Percentiles rank a stretch among this genome's conserved stretches.
phyloP scores from a whole-genome alignment of 2,329 filamentous ascomycete species.

The Paraphaeosphaeria sporulosa region DNA sequence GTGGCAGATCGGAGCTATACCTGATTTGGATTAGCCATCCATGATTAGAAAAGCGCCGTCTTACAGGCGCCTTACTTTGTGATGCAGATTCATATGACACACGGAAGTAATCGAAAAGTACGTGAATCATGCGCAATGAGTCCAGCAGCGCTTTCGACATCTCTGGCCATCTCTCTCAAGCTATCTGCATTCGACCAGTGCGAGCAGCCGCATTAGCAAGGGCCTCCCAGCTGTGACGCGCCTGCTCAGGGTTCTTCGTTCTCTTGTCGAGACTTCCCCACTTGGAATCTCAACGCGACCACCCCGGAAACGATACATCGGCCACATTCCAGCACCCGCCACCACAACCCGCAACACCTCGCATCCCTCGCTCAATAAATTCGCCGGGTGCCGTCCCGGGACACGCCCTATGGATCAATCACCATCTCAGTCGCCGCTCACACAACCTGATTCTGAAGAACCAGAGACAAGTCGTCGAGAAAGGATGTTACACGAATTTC shows the following conservation, averaged over 20 bases:
- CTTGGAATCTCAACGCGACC: conserved; percentile 12
- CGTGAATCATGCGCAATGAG: neutral
- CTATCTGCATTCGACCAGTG: neutral
- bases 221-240: neutral
- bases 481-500: conserved; percentile 14
- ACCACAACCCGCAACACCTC: neutral
- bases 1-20: neutral
- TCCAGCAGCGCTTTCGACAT: neutral
- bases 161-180: neutral
- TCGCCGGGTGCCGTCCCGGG: neutral
- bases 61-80: conserved; percentile 1
- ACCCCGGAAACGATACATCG: neutral
- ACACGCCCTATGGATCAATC: conserved; percentile 4
- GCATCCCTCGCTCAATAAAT: neutral
- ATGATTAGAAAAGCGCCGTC: neutral
- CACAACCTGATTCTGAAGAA: neutral
- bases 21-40: neutral
- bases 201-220: neutral
- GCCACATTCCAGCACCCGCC: conserved; percentile 7
- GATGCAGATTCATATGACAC: neutral
- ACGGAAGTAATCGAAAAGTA: neutral
- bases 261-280: conserved; percentile 7
- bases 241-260: conserved; percentile 3
- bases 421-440: conserved; percentile 5
- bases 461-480: neutral